Evolutionary conservation across 306 rosid genomes (phyloP).

Genomic region (Lupinus albus): DNA sequence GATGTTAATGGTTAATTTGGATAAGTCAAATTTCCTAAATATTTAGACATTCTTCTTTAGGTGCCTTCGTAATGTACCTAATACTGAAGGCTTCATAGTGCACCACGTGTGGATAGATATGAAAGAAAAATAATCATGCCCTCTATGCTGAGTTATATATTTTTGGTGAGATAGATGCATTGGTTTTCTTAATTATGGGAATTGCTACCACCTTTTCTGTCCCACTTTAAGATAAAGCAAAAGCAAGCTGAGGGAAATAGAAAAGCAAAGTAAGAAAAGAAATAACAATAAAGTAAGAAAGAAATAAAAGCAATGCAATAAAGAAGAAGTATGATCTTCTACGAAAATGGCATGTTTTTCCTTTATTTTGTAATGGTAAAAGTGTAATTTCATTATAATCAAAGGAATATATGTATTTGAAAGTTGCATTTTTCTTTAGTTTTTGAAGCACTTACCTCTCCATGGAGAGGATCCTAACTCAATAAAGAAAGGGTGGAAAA

Average conservation of each 20-base stretch:
- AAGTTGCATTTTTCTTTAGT: too few relatives aligned
- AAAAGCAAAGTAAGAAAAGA: slow-evolving; percentile 52
- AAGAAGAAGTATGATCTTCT: too few relatives aligned
- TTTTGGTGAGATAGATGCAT: slow-evolving; percentile 42
- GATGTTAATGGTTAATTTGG: background rate
- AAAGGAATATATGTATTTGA: too few relatives aligned
- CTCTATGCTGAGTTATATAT: slow-evolving; percentile 37
- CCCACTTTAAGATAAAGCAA: slow-evolving; percentile 93
- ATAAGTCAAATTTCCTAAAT: slow-evolving; percentile 29
- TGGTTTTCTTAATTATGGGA: slow-evolving; percentile 59
- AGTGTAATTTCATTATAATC: too few relatives aligned
- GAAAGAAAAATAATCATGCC: slow-evolving; percentile 46
- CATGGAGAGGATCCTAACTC: too few relatives aligned
- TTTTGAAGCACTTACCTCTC: too few relatives aligned
- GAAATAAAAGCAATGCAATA: slow-evolving; percentile 54
- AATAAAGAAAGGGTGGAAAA: slow-evolving; percentile 53
- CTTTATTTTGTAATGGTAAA: too few relatives aligned
- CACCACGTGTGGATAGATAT: slow-evolving; percentile 47
- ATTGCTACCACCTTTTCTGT: slow-evolving; percentile 72
- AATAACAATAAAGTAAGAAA: slow-evolving; percentile 48
- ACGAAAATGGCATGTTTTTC: too few relatives aligned
- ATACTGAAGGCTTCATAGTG: slow-evolving; percentile 4
- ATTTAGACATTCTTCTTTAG: slow-evolving; percentile 10
- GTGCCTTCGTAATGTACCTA: background rate
- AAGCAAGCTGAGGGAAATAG: slow-evolving; percentile 51